Percentiles rank a stretch among this genome's conserved stretches.
phyloP scores from a whole-genome alignment of 106 monocot genomes.

The Narthecium ossifragum region DNA sequence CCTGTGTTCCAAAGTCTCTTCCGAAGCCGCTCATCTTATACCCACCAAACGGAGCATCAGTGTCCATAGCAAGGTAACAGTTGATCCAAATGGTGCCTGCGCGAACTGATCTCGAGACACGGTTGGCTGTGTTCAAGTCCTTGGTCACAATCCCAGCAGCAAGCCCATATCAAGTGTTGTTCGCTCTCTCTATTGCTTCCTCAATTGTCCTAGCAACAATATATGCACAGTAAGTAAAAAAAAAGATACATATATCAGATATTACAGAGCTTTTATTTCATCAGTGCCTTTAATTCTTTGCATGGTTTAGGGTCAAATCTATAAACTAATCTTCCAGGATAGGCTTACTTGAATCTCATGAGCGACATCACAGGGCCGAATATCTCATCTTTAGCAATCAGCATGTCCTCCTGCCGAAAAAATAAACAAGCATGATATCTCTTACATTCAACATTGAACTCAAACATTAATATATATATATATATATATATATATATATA shows the following conservation, averaged over 20 bases:
- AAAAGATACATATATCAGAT: not conserved
- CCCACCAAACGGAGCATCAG: constrained; percentile 46
- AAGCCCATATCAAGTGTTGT: constrained; percentile 51
- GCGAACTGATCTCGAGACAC: constrained; percentile 55
- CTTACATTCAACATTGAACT: too few species aligned
- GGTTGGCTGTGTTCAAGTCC: constrained; percentile 51
- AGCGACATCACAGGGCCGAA: constrained; percentile 75
- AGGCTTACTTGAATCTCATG: constrained; percentile 71
- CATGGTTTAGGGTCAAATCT: not conserved
- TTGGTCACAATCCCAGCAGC: constrained; percentile 73
- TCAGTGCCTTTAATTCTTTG: not conserved
- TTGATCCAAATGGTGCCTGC: constrained; percentile 60
- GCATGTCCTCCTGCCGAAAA: constrained; percentile 52
- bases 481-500: too few species aligned
- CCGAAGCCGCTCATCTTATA: constrained; percentile 78
- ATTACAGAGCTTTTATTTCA: too few species aligned
- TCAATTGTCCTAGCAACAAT: constrained; percentile 58
- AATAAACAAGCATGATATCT: not conserved
- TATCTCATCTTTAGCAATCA: constrained; percentile 65
- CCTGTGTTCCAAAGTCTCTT: constrained; percentile 39
- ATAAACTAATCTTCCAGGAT: not conserved
- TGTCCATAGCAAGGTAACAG: constrained; percentile 56
- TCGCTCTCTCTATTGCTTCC: constrained; percentile 66
- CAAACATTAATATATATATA: too few species aligned
- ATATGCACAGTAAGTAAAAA: not conserved